Evolutionary conservation across 2,329 filamentous ascomycete species (phyloP), one percentile per base, ranked within the genome.

Genomic region (Diaporthe helianthi): DNA sequence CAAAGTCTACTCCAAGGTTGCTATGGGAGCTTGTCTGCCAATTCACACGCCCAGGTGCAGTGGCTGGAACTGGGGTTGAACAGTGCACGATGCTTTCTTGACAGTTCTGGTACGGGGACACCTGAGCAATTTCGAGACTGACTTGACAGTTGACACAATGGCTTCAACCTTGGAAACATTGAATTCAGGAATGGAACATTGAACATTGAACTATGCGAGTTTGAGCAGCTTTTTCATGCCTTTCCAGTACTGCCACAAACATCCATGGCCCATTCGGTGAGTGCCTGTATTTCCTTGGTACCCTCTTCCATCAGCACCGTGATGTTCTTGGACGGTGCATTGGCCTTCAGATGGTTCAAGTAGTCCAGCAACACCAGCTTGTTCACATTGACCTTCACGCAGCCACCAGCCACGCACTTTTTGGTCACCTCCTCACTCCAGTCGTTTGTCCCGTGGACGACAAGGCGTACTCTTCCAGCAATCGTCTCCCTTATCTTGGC

Each of bases 301-400:
- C 69, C 69, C 49, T 71, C 67, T 24, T 71, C 60, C 53, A 71
- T 71, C 19, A 67, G 41, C 24, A 41, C 47, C 15, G 61, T 71
- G 19, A 71, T 51, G 24, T 36, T 44, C 46, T 69, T 69, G 7
- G 67, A 46, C 4, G 53, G 10, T 9, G 69, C 61, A 8, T 71
- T 69, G 12, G 24, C 44, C 60, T 69, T 68, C 44, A 71, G 53
- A 44, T 71, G 52, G 26, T 69, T 69, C 44, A 46, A 31, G 54
- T 71, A 71, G 31, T 71, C 69, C 26, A 68, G 65, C 51, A 71
- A 61, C 15, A 71, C 69, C 49, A 71, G 15, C 55, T 69, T 71
- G 60, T 71, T 71, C 15, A 68, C 66, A 13, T 65, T 65, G 63
- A 65, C 63, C 49, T 65, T 65, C 49, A 65, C 63, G 31, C 63